Base-by-base conservation (phyloP, 139 green algal genomes). In the Tetradesmus obliquus region DNA sequence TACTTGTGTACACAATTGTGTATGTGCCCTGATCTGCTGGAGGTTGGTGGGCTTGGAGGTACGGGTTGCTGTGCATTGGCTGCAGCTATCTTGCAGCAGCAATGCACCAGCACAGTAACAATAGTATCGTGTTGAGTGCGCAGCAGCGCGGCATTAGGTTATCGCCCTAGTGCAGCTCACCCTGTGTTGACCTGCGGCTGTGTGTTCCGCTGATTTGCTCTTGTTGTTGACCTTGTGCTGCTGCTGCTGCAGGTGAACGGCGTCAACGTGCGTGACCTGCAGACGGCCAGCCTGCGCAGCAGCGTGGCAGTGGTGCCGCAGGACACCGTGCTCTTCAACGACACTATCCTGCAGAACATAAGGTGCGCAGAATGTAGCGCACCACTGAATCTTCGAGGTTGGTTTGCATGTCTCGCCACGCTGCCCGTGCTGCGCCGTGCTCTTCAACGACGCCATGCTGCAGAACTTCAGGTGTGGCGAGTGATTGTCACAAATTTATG, bases 241-340 rank as follows among this genome's bases (percentile, higher is more conserved):
- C 60, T 76, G 66, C 62, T 54, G 15, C 72, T 95, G n/a, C 66
- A 83, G 55, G 54, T 99, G 7, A 95, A 98, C 55, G 97, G 97
- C 0, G 91, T 97, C 9, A 95, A 98, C 60, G 95, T 98, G 53
- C 89, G 91, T 24, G 89, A 97, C 58, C 84, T 98, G 85, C 84
- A 83, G 76, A 91, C 66, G 22, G 72, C 20, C 17, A 83, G 60
- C 55, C 2, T 83, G 53, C 51, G 17, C 4, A 62, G 15, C 74
- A 92, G 58, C 24, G 95, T 99, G 24, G 98, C 96, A 0, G 97
- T 99, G 19, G 98, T 99, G 20, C 98, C 97, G 9, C 96, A 99
- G 92, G 97, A 98, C 58, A 97, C 95, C 0, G 94, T 96, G 58
- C 94, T 97, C 0, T 96, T 96, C 91, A 97, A 97, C 90, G 95